Conservation (phyloP, 352 stramenopile genomes). For the Globisporangium yorkense region DNA sequence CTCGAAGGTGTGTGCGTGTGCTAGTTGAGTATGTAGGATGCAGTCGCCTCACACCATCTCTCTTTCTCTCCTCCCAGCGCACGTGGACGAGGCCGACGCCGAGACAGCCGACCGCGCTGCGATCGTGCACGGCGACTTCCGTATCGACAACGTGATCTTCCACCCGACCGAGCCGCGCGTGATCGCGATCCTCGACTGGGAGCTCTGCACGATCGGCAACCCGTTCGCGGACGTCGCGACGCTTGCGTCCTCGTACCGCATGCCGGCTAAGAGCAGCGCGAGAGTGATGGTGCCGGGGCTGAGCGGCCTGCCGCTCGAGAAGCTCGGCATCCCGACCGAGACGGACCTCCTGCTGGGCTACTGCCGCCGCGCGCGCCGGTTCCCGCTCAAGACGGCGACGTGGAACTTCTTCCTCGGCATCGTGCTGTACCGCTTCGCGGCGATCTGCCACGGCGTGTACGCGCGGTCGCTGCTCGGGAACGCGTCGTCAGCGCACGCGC, state of each 20-base stretch:
- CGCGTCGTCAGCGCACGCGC: slow-evolving; percentile 73
- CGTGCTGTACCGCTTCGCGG: slow-evolving; percentile 69
- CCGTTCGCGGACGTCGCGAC: slow-evolving; percentile 78
- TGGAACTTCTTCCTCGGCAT: slow-evolving; percentile 79
- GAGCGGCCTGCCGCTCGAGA: slow-evolving; percentile 30
- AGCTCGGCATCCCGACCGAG: slow-evolving; percentile 60
- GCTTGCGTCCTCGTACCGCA: slow-evolving; percentile 44
- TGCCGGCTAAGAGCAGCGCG: slow-evolving; percentile 27
- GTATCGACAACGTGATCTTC: slow-evolving; percentile 85
- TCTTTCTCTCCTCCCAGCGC: background rate
- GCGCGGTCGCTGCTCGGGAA: slow-evolving; percentile 66
- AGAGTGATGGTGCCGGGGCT: slow-evolving; percentile 57
- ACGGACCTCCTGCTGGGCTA: slow-evolving; percentile 55
- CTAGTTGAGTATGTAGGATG: background rate
- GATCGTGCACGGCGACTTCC: slow-evolving; percentile 86
- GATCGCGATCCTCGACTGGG: slow-evolving; percentile 84
- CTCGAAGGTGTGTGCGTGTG: slow-evolving; percentile 23
- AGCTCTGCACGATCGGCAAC: slow-evolving; percentile 84
- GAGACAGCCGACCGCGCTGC: slow-evolving; percentile 29
- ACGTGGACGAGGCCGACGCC: slow-evolving; percentile 42
- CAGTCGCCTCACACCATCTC: too few species aligned
- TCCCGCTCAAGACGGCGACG: slow-evolving; percentile 39
- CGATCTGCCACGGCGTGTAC: slow-evolving; percentile 80
- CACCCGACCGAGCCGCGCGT: slow-evolving; percentile 80
- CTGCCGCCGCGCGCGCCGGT: slow-evolving; percentile 41